Conservation (phyloP, 2,329 filamentous ascomycete genomes). For the Blastomyces silverae region DNA sequence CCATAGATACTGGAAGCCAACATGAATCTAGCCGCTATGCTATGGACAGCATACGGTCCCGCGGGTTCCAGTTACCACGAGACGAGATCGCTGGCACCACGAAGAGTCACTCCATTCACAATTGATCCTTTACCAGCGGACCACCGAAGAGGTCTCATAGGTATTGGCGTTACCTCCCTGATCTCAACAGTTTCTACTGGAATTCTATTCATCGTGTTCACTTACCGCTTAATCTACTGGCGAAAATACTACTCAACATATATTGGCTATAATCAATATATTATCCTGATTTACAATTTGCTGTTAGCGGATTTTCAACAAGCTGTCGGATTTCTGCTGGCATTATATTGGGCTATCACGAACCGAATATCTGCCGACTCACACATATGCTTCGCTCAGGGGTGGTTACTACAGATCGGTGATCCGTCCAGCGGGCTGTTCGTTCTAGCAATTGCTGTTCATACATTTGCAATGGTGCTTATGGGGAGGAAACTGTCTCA, state of each 20-base stretch:
- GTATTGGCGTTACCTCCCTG: conserved; percentile 43
- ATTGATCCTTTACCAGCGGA: conserved; percentile 33
- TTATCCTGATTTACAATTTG: conserved; percentile 50
- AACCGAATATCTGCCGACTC: conserved; percentile 42
- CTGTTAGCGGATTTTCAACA: conserved; percentile 50
- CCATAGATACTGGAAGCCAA: not conserved
- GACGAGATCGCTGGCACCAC: conserved; percentile 5
- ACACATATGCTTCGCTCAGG: conserved; percentile 46
- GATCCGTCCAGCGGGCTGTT: conserved; percentile 50
- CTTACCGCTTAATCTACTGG: conserved; percentile 48
- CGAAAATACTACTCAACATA: conserved; percentile 43
- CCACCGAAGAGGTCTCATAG: conserved; percentile 41
- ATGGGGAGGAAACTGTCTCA: conserved; percentile 44
- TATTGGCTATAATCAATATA: conserved; percentile 50
- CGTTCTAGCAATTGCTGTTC: conserved; percentile 49
- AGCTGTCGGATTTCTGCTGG: conserved; percentile 46
- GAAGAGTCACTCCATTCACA: conserved; percentile 18
- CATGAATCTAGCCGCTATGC: conserved; percentile 1
- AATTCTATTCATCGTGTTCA: conserved; percentile 44
- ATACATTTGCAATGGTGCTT: conserved; percentile 47
- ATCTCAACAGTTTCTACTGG: conserved; percentile 44
- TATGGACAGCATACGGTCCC: not conserved
- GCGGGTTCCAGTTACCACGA: not conserved
- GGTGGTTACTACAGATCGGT: conserved; percentile 48
- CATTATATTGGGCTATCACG: conserved; percentile 42